These are phyloP conservation scores for Penicillium steckii DNA, from an alignment of 495 filamentous ascomycete species.

Conservation along the genomic window DNA sequence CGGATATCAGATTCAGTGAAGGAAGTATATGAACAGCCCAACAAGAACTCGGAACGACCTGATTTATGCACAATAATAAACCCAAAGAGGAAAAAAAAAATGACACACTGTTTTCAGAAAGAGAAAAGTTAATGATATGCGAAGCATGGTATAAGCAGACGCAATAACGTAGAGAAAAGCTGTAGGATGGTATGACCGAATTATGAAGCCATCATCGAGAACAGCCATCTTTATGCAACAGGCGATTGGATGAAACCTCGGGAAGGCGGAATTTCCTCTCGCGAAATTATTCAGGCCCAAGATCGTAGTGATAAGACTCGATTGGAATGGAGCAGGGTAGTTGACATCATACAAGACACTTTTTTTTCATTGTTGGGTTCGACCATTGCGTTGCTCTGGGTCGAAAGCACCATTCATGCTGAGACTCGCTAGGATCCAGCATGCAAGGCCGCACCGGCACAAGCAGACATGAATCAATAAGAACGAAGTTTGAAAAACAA, in stretches of 20 bases:
- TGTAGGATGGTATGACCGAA: too few relatives aligned
- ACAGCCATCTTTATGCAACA: too few relatives aligned
- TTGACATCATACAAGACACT: slow-evolving; percentile 18
- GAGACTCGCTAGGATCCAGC: slow-evolving; percentile 24
- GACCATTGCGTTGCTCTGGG: slow-evolving; percentile 17
- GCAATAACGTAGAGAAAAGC: too few relatives aligned
- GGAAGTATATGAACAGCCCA: neutral
- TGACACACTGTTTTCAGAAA: slow-evolving; percentile 5
- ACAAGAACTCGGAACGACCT: slow-evolving; percentile 6
- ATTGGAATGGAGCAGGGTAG: neutral
- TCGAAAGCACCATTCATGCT: slow-evolving; percentile 12
- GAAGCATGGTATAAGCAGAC: too few relatives aligned
- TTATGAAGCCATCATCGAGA: too few relatives aligned
- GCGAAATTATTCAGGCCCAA: too few relatives aligned
- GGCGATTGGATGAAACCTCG: neutral
- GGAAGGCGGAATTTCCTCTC: too few relatives aligned
- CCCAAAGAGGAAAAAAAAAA: slow-evolving; percentile 1
- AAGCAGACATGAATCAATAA: neutral
- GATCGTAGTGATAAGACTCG: neutral
- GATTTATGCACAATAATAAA: slow-evolving; percentile 17
- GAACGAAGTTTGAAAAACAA: neutral
- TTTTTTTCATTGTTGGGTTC: slow-evolving; percentile 18
- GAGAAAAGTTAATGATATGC: neutral
- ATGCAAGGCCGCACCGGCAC: neutral
- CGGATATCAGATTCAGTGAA: neutral